These are phyloP conservation scores for Phytophthora meadii DNA, from an alignment of 352 stramenopile genomes.

Conservation along the genomic window DNA sequence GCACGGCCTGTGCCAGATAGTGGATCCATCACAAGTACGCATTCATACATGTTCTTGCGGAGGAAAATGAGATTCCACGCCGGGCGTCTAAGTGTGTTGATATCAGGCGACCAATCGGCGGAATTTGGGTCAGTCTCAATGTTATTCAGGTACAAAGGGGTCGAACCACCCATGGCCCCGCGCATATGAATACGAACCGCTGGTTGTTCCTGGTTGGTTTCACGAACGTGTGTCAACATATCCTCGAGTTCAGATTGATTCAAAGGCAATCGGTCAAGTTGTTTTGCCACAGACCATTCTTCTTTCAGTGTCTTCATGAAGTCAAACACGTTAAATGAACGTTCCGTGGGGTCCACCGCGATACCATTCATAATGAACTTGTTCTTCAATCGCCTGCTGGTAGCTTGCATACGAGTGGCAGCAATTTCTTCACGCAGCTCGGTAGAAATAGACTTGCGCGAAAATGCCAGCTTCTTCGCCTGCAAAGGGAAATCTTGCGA, in stretches of 20 bases:
- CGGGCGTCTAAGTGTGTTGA: conserved; percentile 55
- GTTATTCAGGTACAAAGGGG: conserved; percentile 84
- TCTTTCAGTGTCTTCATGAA: conserved; percentile 84
- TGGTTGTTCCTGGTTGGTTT: conserved; percentile 51
- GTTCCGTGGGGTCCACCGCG: conserved; percentile 74
- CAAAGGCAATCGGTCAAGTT: conserved; percentile 60
- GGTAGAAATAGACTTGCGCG: conserved; percentile 56
- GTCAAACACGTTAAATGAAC: conserved; percentile 93
- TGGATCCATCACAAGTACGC: conserved; percentile 77
- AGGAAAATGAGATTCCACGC: conserved; percentile 88
- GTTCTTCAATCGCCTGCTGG: conserved; percentile 51
- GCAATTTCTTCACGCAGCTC: conserved; percentile 60
- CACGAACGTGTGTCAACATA: conserved; percentile 69
- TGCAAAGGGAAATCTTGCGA: conserved; percentile 92
- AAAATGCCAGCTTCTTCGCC: conserved; percentile 76
- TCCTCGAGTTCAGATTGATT: conserved; percentile 52
- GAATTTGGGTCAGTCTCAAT: conserved; percentile 77
- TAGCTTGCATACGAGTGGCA: conserved; percentile 38
- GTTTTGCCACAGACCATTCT: conserved; percentile 80
- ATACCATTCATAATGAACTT: conserved; percentile 91
- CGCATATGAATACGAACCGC: conserved; percentile 72
- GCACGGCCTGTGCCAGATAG: conserved; percentile 52
- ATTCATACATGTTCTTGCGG: conserved; percentile 90
- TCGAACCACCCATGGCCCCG: conserved; percentile 57
- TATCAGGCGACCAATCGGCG: conserved; percentile 51